phyloP scores from a whole-genome alignment of 2,329 filamentous ascomycete species.

The Fusarium musae region DNA sequence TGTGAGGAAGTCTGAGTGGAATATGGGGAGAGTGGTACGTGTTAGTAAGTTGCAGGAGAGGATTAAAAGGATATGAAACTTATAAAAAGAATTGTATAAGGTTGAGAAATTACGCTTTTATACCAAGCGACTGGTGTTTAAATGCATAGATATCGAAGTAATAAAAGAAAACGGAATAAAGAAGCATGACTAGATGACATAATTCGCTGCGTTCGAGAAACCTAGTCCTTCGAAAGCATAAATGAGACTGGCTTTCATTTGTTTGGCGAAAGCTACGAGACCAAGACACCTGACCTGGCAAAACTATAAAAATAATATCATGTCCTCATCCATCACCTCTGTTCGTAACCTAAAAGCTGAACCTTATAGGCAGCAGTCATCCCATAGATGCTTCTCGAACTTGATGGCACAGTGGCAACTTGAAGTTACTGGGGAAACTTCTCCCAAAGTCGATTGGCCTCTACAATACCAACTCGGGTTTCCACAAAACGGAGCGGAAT shows the following conservation, averaged over 20 bases:
- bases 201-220: fast-evolving
- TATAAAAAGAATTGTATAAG: fast-evolving
- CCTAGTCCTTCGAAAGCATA: neutral
- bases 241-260: neutral
- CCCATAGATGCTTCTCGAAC: neutral
- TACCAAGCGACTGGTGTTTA: fast-evolving
- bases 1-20: neutral
- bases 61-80: fast-evolving
- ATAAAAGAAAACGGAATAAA: fast-evolving
- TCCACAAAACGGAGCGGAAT: too few relatives aligned
- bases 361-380: fast-evolving
- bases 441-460: neutral
- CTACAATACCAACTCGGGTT: fast-evolving
- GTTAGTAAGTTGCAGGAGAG: neutral
- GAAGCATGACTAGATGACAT: neutral
- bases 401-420: fast-evolving
- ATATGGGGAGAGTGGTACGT: neutral
- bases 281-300: fast-evolving
- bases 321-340: neutral
- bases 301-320: neutral
- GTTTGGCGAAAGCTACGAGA: fast-evolving
- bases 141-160: neutral
- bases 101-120: too few relatives aligned
- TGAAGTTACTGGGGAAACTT: neutral
- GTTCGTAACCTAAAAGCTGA: neutral